phyloP scores from a whole-genome alignment of 805 yeast species.

The Barnettozyma salicaria region DNA sequence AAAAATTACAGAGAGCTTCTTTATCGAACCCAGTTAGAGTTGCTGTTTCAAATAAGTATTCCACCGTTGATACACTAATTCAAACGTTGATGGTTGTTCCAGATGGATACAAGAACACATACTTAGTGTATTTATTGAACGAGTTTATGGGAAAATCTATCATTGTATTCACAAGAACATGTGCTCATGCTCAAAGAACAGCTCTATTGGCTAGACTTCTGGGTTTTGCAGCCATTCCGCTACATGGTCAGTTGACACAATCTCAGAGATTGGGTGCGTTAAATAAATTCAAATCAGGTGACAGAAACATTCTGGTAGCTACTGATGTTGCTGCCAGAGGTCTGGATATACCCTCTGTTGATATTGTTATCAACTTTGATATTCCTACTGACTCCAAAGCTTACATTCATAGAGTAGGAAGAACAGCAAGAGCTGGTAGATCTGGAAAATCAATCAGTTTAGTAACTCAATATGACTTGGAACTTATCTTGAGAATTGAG shows the following conservation, averaged over 20 bases:
- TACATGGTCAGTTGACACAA: slow-evolving; percentile 89
- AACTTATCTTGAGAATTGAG: slow-evolving; percentile 82
- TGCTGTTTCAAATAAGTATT: slow-evolving; percentile 81
- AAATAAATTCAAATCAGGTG: slow-evolving; percentile 72
- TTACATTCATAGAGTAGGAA: slow-evolving; percentile 83
- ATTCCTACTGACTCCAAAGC: slow-evolving; percentile 82
- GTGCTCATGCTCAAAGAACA: slow-evolving; percentile 90
- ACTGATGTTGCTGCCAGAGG: slow-evolving; percentile 92
- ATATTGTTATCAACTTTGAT: slow-evolving; percentile 70
- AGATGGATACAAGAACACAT: slow-evolving; percentile 88
- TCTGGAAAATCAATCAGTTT: slow-evolving; percentile 82
- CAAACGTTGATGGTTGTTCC: slow-evolving; percentile 89
- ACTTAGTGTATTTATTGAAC: slow-evolving; percentile 72
- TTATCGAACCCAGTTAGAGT: slow-evolving; percentile 83
- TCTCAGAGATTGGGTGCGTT: slow-evolving; percentile 78
- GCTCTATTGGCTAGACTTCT: slow-evolving; percentile 73
- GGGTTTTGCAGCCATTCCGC: slow-evolving; percentile 86
- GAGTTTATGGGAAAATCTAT: slow-evolving; percentile 80
- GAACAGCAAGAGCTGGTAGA: slow-evolving; percentile 93
- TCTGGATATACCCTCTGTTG: slow-evolving; percentile 76
- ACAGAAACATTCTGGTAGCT: slow-evolving; percentile 63
- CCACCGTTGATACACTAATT: slow-evolving; percentile 89
- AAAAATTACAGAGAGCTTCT: slow-evolving; percentile 90
- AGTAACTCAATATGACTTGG: slow-evolving; percentile 93
- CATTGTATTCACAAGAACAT: slow-evolving; percentile 88